Evolutionary conservation across 768 basidiomycete genomes (phyloP).

Genomic region (Russula ochroleuca): DNA sequence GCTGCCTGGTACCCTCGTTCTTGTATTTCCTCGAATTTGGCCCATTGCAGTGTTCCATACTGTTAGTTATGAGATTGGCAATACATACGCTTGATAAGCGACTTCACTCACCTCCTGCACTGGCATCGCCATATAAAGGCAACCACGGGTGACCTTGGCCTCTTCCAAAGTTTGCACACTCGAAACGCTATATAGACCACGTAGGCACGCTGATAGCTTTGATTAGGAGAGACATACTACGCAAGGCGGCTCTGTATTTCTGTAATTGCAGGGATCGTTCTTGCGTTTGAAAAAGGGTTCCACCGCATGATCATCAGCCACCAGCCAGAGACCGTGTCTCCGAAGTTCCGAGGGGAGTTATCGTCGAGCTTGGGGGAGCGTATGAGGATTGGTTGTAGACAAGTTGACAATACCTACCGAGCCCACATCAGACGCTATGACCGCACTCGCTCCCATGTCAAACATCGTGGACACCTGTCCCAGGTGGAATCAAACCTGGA

Average conservation of each 20-base stretch:
- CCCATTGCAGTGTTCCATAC: slow-evolving; percentile 90
- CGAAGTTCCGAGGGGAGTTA: slow-evolving; percentile 90
- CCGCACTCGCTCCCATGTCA: slow-evolving; percentile 81
- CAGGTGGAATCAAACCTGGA: background rate
- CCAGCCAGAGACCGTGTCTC: slow-evolving; percentile 94
- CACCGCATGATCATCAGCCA: slow-evolving; percentile 91
- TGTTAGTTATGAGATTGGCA: slow-evolving; percentile 32
- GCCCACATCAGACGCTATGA: slow-evolving; percentile 93
- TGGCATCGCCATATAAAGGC: slow-evolving; percentile 91
- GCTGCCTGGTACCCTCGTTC: slow-evolving; percentile 76
- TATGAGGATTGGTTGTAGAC: background rate
- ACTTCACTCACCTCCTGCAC: slow-evolving; percentile 69
- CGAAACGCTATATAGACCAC: slow-evolving; percentile 62
- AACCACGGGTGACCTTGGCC: slow-evolving; percentile 85
- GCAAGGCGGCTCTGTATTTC: slow-evolving; percentile 93
- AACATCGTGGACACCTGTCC: slow-evolving; percentile 83
- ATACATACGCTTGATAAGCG: background rate
- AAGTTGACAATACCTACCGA: slow-evolving; percentile 47
- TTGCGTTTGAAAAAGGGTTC: slow-evolving; percentile 82
- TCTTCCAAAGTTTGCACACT: slow-evolving; percentile 93
- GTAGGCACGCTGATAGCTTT: slow-evolving; percentile 18
- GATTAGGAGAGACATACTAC: slow-evolving; percentile 58
- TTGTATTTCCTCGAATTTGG: slow-evolving; percentile 84
- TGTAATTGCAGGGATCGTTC: slow-evolving; percentile 79
- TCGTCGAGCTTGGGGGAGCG: slow-evolving; percentile 68